Percentiles rank a stretch among this genome's conserved stretches.
Conservation (phyloP, 78 protist species). For the Isochrysis galbana region DNA sequence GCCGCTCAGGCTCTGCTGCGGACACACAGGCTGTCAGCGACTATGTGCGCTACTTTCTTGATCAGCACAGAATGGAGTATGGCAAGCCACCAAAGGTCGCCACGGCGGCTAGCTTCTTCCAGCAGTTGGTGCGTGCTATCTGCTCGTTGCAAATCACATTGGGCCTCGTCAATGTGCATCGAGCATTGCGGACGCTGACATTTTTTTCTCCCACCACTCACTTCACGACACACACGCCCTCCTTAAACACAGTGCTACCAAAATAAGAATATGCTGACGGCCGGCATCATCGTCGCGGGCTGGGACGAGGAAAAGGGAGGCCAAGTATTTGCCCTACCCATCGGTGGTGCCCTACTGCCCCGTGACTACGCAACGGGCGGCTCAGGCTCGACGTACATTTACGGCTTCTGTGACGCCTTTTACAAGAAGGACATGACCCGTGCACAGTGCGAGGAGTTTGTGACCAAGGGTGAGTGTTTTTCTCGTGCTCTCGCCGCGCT, state of each 20-base stretch:
- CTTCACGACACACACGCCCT: too few species aligned
- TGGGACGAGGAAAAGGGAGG: slow-evolving; percentile 89
- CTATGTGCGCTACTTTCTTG: slow-evolving; percentile 72
- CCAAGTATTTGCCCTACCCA: slow-evolving; percentile 86
- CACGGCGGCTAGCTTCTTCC: slow-evolving; percentile 90
- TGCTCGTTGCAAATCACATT: too few species aligned
- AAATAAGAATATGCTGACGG: slow-evolving; percentile 85
- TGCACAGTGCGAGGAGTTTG: slow-evolving; percentile 87
- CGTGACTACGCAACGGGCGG: slow-evolving; percentile 29
- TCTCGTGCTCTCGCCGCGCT: not conserved
- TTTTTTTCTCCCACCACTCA: too few species aligned
- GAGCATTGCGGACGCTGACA: too few species aligned
- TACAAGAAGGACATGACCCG: slow-evolving; percentile 84
- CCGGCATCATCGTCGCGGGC: slow-evolving; percentile 97
- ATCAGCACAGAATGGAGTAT: slow-evolving; percentile 74
- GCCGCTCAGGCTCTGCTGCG: slow-evolving; percentile 98
- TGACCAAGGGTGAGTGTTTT: slow-evolving; percentile 46
- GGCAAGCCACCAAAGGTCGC: slow-evolving; percentile 81
- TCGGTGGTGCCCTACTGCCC: slow-evolving; percentile 80
- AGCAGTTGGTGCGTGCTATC: not conserved
- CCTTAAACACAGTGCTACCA: slow-evolving; percentile 86
- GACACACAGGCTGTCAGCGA: slow-evolving; percentile 84
- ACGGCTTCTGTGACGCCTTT: slow-evolving; percentile 90
- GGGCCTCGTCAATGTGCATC: too few species aligned
- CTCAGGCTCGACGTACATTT: slow-evolving; percentile 76